Evolutionary conservation across 2,329 filamentous ascomycete genomes (phyloP).

Genomic region (Conoideocrella luteorostrata): DNA sequence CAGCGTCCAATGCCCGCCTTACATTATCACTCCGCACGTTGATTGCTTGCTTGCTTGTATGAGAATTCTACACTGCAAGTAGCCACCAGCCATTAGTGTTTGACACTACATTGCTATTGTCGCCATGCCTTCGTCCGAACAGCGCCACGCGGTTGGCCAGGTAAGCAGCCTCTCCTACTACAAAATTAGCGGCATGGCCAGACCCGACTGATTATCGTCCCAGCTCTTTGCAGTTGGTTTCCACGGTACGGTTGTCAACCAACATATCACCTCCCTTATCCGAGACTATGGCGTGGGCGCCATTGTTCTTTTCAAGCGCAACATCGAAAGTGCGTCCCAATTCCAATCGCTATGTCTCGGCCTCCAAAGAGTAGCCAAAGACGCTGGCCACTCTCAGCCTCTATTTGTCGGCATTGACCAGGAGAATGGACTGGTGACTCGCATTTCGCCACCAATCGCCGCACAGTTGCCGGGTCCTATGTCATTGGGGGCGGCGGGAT

Average conservation of each 20-base stretch:
- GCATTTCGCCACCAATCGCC: slow-evolving; percentile 18
- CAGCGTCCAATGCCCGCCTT: too few species aligned
- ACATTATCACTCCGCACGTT: too few species aligned
- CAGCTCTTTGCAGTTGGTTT: slow-evolving; percentile 22
- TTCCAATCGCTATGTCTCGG: slow-evolving; percentile 16
- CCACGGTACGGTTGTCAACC: slow-evolving; percentile 16
- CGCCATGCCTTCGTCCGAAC: slow-evolving; percentile 1
- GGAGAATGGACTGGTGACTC: slow-evolving; percentile 21
- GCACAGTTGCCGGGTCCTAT: slow-evolving; percentile 19
- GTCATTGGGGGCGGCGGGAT: slow-evolving; percentile 17
- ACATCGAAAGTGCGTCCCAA: slow-evolving; percentile 15
- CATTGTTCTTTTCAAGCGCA: slow-evolving; percentile 21
- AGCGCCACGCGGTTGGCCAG: slow-evolving; percentile 6
- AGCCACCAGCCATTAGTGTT: background rate
- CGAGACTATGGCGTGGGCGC: slow-evolving; percentile 20
- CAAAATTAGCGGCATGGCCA: background rate
- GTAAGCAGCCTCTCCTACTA: background rate
- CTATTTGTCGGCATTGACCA: slow-evolving; percentile 22
- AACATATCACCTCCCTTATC: slow-evolving; percentile 17
- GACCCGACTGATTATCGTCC: background rate
- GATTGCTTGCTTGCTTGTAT: background rate
- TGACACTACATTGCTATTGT: background rate
- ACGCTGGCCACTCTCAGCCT: slow-evolving; percentile 18
- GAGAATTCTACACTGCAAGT: background rate
- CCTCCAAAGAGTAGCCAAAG: slow-evolving; percentile 17